Base-by-base conservation (phyloP, 352 stramenopile species). In the Globisporangium sylvaticum region DNA sequence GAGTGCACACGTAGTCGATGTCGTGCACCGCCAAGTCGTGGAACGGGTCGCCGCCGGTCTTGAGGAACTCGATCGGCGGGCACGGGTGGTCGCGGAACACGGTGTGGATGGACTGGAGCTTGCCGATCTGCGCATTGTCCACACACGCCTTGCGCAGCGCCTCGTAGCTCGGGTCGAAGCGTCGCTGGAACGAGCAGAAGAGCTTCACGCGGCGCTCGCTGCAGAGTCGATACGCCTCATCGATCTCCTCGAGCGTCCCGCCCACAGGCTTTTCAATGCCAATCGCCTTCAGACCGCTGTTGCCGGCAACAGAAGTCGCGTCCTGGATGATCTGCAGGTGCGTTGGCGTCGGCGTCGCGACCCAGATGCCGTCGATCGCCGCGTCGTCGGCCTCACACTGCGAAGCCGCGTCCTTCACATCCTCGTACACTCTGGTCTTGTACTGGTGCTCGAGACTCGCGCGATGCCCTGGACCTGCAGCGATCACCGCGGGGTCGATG, bases 21-120 rank as follows among this genome's bases (percentile, higher is more conserved):
- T 98, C 93, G 72, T 98, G 93, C 20, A 96, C 84, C 2, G 81
- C 86, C 34, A 97, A 76, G 75, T 98, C 93, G 71, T 93, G 89
- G 69, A 97, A 97, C 56, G 94, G 94, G 70, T 97, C 88, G 52
- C 91, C 93, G 3, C 84, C 77, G 29, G 79, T 81, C 63, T 96
- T 84, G 37, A 98, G 73, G 68, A 97, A 98, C 77, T 94, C 83
- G 32, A 94, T 77, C 0, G 90, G 76, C 9, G 93, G 93, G 62
- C 81, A 91, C 48, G 93, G 91, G 69, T 97, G 91, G 73, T 98
- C 93, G 20, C 82, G 85, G 73, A 97, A 97, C 39, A 97, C 86
- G 4, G 92, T 94, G 60, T 92, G 87, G 62, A 95, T 89, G 9
- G 81, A 90, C 69, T 91, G 83, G 8, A 92, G 64, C 60, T 80